Base-by-base conservation (phyloP, 2,329 filamentous ascomycete genomes). In the Microdochium nivale region DNA sequence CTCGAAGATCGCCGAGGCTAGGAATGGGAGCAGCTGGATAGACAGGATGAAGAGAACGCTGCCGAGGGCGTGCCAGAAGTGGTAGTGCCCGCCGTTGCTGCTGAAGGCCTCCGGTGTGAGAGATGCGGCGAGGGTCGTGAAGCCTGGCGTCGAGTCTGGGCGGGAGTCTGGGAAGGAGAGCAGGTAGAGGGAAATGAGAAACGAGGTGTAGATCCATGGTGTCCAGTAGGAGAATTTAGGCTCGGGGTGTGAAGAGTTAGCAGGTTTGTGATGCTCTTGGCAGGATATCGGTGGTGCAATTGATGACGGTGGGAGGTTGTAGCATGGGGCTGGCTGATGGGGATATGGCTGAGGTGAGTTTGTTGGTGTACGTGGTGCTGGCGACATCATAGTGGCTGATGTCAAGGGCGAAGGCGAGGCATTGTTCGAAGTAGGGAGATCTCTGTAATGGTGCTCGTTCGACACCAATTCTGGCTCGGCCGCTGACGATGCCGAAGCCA, bases 31-130 rank as follows among this genome's bases (percentile, higher is more conserved):
- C 7, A 37, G 33, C 33, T 14, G 33, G 33, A 37, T 19, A 14
- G 33, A 37, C 13, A 37, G 3, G 4, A 82, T 72, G 52, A 82
- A 76, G 2, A 80, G 53, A 27, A 78, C 65, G 1, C 78, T 73
- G 3, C 80, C 80, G 43, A 73, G 61, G 50, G 73, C 73, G 57
- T 82, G 78, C 73, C 76, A 84, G 65, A 78, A 82, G 25, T 78
- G 73, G 63, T 79, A 79, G 49, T 69, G 67, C 13, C 33, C 33
- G 53, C 71, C 72, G n/a, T n/a, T n/a, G n/a, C n/a, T n/a, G 1
- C 60, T 56, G 67, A 75, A 78, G 70, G 74, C 78, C 37, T 65
- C 58, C 3, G 78, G 77, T 32, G 79, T 77, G 13, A 74, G 58
- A 0, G 67, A 66, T 19, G 11, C 7, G 16, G 69, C 67, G 24